Evolutionary conservation across 305 asterid species (phyloP), one percentile per base, ranked within the genome.

Genomic region (Striga hermonthica): DNA sequence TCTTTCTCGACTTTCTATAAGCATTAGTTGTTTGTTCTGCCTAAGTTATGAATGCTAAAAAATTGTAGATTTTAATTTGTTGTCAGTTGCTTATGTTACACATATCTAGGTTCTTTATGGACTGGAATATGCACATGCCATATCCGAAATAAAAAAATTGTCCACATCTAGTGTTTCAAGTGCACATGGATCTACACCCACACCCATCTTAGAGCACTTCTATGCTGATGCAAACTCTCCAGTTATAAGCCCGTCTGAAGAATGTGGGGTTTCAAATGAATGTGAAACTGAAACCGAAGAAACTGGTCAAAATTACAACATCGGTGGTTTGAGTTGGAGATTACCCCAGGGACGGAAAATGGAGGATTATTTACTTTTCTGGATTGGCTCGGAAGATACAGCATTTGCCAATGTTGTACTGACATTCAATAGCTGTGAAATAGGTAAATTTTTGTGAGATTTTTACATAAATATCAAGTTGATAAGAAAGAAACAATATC

Each of bases 261-360:
- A 75, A 62, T 61, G 61, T 60, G 65, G 53, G 54, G 62, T 80
- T 37, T 72, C 37, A 35, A 73, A 65, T 72, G 79, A 73, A 55
- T 63, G 63, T 60, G 79, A 63, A 61, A 65, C 43, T 66, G 81
- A 74, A 38, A 48, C 57, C 76, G 72, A 77, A 76, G 82, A 69
- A 69, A 75, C 67, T 36, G 41, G 66, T 75, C 78, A 68, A 59
- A 28, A 58, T 60, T 81, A 80, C 71, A 73, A 57, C 58, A 71
- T 82, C 4, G 96, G 96, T 67, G 98, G 98, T 68, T 80, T 92
- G 86, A 74, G 79, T 55, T 92, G 98, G 98, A 78, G 63, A 54
- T 68, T 92, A 67, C 89, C 89, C 8, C 68, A 74, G 63, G 93
- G 87, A 70, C 80, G 36, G 73, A 88, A 66, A 69, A 81, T 87